phyloP scores from a whole-genome alignment of 306 rosid genomes.

The Castanea mollissima region DNA sequence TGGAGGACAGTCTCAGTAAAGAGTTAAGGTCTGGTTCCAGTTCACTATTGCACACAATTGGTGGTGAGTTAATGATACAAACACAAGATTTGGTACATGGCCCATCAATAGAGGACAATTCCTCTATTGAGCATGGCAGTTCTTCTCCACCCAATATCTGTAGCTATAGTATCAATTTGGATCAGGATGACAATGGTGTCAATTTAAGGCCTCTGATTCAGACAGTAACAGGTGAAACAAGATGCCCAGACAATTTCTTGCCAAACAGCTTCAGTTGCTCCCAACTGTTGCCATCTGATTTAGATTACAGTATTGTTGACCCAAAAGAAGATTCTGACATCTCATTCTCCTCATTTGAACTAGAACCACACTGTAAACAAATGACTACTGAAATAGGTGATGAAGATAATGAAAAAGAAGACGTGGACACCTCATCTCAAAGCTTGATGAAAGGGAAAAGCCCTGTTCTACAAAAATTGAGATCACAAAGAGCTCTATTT shows the following conservation, averaged over 20 bases:
- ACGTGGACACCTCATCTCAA: conserved; percentile 3
- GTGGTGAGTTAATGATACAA: neutral
- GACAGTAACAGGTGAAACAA: conserved; percentile 2
- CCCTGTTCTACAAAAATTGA: conserved; percentile 16
- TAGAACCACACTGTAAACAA: conserved; percentile 2
- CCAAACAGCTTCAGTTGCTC: neutral
- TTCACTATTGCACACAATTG: neutral
- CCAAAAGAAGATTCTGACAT: conserved; percentile 20
- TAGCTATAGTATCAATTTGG: neutral
- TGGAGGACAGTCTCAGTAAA: neutral
- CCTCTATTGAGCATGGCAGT: neutral
- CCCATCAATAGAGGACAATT: neutral
- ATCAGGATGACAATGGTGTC: conserved; percentile 1
- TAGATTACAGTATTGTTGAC: conserved; percentile 5
- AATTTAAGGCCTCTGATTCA: conserved; percentile 1
- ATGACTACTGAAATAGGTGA: conserved; percentile 2
- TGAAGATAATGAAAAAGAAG: conserved; percentile 16
- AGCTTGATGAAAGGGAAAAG: conserved; percentile 2
- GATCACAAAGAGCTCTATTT: conserved; percentile 20
- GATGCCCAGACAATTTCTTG: conserved; percentile 4
- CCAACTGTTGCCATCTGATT: neutral
- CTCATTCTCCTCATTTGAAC: conserved; percentile 16
- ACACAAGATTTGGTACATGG: neutral
- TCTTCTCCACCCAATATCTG: conserved; percentile 15
- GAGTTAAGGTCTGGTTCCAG: conserved; percentile 7